Evolutionary conservation across 495 filamentous ascomycete genomes (phyloP).

Genomic region (Penicillium odoratum): DNA sequence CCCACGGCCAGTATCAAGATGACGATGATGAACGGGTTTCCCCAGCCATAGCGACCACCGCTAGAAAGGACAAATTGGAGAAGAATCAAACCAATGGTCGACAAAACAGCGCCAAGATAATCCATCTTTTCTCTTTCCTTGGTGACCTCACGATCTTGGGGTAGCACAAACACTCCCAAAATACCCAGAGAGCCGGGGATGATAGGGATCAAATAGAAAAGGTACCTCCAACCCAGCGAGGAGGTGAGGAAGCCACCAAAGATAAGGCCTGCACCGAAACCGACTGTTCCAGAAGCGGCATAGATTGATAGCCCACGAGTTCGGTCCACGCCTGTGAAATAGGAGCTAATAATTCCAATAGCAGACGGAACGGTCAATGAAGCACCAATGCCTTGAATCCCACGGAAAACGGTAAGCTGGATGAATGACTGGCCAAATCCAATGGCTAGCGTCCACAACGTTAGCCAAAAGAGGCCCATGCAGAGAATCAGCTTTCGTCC

Average conservation of each 20-base stretch:
- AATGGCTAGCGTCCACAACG: conserved; percentile 37
- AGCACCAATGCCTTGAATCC: conserved; percentile 38
- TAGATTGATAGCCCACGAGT: conserved; percentile 39
- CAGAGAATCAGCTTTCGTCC: conserved; percentile 38
- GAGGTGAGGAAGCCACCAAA: conserved; percentile 40
- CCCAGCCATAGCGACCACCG: conserved; percentile 47
- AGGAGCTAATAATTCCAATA: conserved; percentile 42
- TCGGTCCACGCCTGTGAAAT: conserved; percentile 37
- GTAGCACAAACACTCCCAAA: conserved; percentile 34
- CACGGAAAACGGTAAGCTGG: conserved; percentile 37
- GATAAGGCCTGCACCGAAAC: conserved; percentile 39
- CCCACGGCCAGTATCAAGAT: conserved; percentile 42
- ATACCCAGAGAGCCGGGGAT: conserved; percentile 32
- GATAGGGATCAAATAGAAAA: conserved; percentile 37
- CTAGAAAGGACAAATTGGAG: conserved; percentile 42
- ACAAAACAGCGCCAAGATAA: conserved; percentile 34
- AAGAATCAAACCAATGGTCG: conserved; percentile 35
- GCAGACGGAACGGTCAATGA: conserved; percentile 40
- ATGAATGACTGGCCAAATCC: conserved; percentile 39
- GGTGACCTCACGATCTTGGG: conserved; percentile 22
- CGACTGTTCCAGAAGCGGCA: conserved; percentile 37
- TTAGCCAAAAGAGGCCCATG: conserved; percentile 34
- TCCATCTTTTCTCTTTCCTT: conserved; percentile 31
- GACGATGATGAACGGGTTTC: conserved; percentile 44
- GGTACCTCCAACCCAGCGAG: conserved; percentile 39